phyloP scores from a whole-genome alignment of 148 eudicot genomes.

The Persicaria maculosa region DNA sequence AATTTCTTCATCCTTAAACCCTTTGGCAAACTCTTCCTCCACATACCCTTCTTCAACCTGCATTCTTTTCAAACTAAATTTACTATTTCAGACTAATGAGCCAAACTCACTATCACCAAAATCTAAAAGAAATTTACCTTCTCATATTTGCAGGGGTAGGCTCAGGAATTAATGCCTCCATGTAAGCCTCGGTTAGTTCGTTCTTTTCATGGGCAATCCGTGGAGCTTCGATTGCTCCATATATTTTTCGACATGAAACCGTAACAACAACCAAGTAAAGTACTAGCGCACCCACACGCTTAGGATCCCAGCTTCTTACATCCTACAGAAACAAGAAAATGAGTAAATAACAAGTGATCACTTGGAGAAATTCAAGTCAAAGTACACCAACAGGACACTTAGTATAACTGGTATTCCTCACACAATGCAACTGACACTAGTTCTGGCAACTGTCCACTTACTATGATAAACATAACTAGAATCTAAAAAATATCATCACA shows the following conservation, averaged over 20 bases:
- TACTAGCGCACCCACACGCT: slow-evolving; percentile 57
- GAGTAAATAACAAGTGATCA: not conserved
- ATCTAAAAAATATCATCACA: no score
- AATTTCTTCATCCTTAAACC: slow-evolving; percentile 78
- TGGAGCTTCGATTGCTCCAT: slow-evolving; percentile 57
- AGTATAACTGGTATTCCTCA: not conserved
- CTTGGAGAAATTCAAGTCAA: not conserved
- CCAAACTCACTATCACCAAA: not conserved
- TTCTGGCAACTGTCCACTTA: not conserved
- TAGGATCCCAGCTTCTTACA: slow-evolving; percentile 62
- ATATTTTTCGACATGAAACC: slow-evolving; percentile 49
- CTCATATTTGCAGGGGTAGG: slow-evolving; percentile 70
- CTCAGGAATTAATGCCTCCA: slow-evolving; percentile 90
- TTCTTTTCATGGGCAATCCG: slow-evolving; percentile 44
- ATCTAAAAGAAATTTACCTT: slow-evolving; percentile 32
- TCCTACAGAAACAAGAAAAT: slow-evolving; percentile 40
- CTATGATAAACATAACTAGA: not conserved
- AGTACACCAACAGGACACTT: not conserved
- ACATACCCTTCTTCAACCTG: slow-evolving; percentile 72
- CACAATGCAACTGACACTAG: not conserved
- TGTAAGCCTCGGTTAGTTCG: slow-evolving; percentile 69
- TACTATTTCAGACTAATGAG: not conserved
- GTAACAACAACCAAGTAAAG: slow-evolving; percentile 38
- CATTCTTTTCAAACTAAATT: not conserved
- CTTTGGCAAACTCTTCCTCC: slow-evolving; percentile 84